Evolutionary conservation across 371 early-diverging fungal species (phyloP), one percentile per base, ranked within the genome.

Genomic region (Phascolomyces articulosus): DNA sequence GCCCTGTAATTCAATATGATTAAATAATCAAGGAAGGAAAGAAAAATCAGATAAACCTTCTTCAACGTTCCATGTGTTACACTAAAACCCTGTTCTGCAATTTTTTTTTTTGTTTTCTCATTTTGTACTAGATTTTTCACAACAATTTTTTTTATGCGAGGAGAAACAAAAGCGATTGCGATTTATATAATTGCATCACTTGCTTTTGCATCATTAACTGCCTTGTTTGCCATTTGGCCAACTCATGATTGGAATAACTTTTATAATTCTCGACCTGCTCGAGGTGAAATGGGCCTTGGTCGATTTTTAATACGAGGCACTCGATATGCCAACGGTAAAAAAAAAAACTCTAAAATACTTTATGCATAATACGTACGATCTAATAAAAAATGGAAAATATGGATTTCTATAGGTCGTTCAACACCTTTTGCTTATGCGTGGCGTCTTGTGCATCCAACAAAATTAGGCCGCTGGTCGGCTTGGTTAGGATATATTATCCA

Each of bases 361-460:
- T n/a, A n/a, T n/a, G n/a, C n/a, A n/a, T n/a, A n/a, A n/a, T n/a
- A n/a, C n/a, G n/a, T n/a, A n/a, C n/a, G n/a, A n/a, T n/a, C n/a
- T n/a, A n/a, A n/a, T n/a, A n/a, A n/a, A n/a, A n/a, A n/a, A n/a
- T n/a, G n/a, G n/a, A n/a, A n/a, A n/a, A n/a, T n/a, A n/a, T n/a
- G n/a, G n/a, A n/a, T n/a, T n/a, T n/a, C n/a, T 34, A 34, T 34
- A 77, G 77, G 77, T 28, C 62, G 69, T 34, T 71, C 69, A 10
- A 79, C 79, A 16, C 74, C 79, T 11, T 80, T 80, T 69, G 77
- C 77, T 21, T 80, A 80, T 55, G 69, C 80, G 2, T 80, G 80
- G 80, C 60, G 80, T 28, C 27, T 56, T 8, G 58, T 70, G 0
- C 23, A 70, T 4, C 67, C 80, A 9, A 71, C 62, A 18, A 15